These are phyloP conservation scores for Filobasidium uniguttulatum DNA, from an alignment of 1,284 basidiomycete genomes.

Conservation along the genomic window DNA sequence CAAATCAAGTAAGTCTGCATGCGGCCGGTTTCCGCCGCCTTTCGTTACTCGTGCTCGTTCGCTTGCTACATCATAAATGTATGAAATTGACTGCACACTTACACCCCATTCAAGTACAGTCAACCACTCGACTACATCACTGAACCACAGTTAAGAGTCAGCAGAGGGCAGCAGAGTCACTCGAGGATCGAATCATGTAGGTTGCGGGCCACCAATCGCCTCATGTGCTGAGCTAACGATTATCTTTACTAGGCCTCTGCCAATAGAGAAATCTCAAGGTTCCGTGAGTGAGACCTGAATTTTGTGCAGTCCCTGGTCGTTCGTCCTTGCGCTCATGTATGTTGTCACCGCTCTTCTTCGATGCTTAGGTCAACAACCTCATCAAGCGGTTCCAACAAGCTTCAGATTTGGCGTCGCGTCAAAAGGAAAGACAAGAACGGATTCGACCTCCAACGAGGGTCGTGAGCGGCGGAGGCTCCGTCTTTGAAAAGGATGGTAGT, in stretches of 20 bases:
- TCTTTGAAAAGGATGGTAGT: not conserved
- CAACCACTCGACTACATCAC: no score
- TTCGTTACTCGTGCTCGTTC: no score
- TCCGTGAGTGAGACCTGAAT: not conserved
- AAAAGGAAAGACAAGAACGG: constrained; percentile 3
- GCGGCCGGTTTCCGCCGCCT: no score
- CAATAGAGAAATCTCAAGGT: constrained; percentile 8
- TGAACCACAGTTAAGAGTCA: no score
- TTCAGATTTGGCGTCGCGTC: not conserved
- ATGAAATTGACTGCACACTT: no score
- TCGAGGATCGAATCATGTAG: no score
- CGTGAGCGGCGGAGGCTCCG: not conserved
- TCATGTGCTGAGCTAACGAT: no score
- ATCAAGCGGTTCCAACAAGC: constrained; percentile 11
- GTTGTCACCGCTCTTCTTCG: not conserved
- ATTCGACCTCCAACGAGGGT: not conserved
- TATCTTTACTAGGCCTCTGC: constrained; percentile 1
- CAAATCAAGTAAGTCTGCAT: no score
- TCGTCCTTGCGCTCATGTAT: not conserved
- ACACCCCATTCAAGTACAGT: no score
- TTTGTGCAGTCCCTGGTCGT: not conserved
- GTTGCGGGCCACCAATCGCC: no score
- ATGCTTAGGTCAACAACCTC: constrained; percentile 8
- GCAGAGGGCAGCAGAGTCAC: no score
- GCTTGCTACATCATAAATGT: no score